Evolutionary conservation across 495 filamentous ascomycete genomes (phyloP).

Genomic region (Penicillium silybi): DNA sequence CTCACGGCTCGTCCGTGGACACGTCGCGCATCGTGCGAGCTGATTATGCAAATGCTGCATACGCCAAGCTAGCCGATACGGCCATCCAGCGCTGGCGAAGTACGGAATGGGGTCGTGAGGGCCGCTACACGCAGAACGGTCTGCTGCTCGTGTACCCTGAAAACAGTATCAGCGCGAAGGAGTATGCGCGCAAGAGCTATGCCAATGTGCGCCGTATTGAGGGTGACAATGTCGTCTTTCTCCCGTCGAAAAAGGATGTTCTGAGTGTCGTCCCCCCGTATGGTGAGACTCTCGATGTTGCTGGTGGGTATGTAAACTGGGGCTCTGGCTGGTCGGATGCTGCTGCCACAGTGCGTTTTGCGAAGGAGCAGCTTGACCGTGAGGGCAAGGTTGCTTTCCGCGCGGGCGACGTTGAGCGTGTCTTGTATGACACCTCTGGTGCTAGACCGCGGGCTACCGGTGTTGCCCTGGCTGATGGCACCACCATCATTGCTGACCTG

Average conservation of each 20-base stretch:
- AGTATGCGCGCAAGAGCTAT: constrained; percentile 65
- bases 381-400: constrained; percentile 61
- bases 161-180: constrained; percentile 44
- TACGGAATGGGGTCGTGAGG: constrained; percentile 56
- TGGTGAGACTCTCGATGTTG: constrained; percentile 44
- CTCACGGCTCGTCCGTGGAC: constrained; percentile 70
- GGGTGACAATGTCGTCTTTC: constrained; percentile 47
- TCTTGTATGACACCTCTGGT: constrained; percentile 39
- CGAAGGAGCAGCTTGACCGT: constrained; percentile 58
- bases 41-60: constrained; percentile 73
- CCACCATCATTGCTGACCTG: constrained; percentile 60
- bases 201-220: constrained; percentile 52
- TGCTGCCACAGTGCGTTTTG: constrained; percentile 63
- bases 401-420: constrained; percentile 55
- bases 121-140: constrained; percentile 73
- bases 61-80: constrained; percentile 61
- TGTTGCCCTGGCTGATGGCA: constrained; percentile 51
- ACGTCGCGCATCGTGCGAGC: constrained; percentile 73
- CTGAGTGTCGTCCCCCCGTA: constrained; percentile 40
- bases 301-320: constrained; percentile 78
- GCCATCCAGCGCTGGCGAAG: constrained; percentile 72
- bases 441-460: constrained; percentile 41
- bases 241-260: constrained; percentile 42
- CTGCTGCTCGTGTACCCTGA: constrained; percentile 62
- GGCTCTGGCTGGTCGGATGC: constrained; percentile 84